Base-by-base conservation (phyloP, 1,139 yeast genomes). In the Scheffersomyces cryptocercus region DNA sequence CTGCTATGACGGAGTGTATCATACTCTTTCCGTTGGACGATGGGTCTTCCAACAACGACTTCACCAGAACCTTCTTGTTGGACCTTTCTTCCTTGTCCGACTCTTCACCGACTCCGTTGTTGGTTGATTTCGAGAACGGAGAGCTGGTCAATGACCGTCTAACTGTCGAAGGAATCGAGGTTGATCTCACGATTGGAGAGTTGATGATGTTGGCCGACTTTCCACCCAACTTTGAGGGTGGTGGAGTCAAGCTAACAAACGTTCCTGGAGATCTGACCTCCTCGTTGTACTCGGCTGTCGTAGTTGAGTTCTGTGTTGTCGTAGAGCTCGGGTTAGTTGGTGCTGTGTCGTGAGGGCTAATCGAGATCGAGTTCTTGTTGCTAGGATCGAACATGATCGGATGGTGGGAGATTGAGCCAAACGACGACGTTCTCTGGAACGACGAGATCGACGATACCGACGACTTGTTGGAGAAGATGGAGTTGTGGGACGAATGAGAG, bases 391-490 rank as follows among this genome's bases (percentile, higher is more conserved):
- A 20, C 11, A 42, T 31, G n/a, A 44, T 48, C 7, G 52, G 36
- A 29, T 53, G 49, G 32, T 45, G 50, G 11, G 61, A 55, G 14
- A 58, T 50, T 28, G 59, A 54, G 6, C 62, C 63, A 41, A 55
- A 55, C 30, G 58, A 53, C 37, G 57, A 52, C 10, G 54, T 62
- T 46, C 73, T 52, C 41, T 66, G 61, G 14, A 31, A 14, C 15
- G 74, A 66, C 14, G 67, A 56, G 5, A 62, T 53, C 15, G 74
- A 68, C 13, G 68, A 46, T 10, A 50, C 41, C 40, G 52, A 47
- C n/a, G 53, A 49, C 41, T 62, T 60, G 43, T 62, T 64, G 29
- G 73, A 67, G 45, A 72, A 71, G 5, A 70, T 53, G 9, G 74
- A 68, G 44, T 61, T 62, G 40, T 55, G 60, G 29, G 70, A 62